Base-by-base conservation (phyloP, 2,329 filamentous ascomycete species). In the Fusarium sp. region DNA sequence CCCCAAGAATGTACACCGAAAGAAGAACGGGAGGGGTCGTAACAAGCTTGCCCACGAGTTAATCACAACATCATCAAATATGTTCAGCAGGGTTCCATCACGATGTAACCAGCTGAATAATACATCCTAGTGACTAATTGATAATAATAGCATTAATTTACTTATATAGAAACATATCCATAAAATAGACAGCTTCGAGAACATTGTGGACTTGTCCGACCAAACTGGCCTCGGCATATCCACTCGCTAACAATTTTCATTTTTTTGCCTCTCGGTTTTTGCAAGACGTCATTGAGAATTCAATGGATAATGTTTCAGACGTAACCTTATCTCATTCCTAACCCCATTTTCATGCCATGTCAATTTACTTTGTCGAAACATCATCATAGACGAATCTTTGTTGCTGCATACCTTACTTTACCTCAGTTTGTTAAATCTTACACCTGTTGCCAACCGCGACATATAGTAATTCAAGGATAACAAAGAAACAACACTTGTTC, bases 251-350 rank as follows among this genome's bases (percentile, higher is more conserved):
- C 32, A 50, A 33, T 48, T 56, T 53, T 28, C 26, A 26, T 33
- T 59, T 44, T 26, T 19, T 50, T 22, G 6, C 22, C 17, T 20
- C 17, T 19, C 3, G 4, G n/a, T 35, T 15, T 17, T 47, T 6
- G 28, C 14, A 68, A 56, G 44, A 64, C 67, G 65, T 70, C 67
- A 70, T 69, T 50, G 15, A 35, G 20, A 46, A 46, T 33, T 51
- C 9, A 10, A 44, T 43, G 22, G 9, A 43, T 40, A 10, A 33
- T 52, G 33, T 28, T 58, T 20, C 30, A 5, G n/a, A 60, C 22
- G 17, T 22, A n/a, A 35, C 22, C n/a, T 30, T 13, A 55, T 47
- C n/a, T 26, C 39, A 40, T 39, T 55, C 13, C 30, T 55, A 32
- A n/a, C 26, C 10, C 24, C 15, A 24, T 14, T 26, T 45, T 17